These are phyloP conservation scores for Effrenium voratum DNA, from an alignment of 73 alveolate species.

Conservation along the genomic window DNA sequence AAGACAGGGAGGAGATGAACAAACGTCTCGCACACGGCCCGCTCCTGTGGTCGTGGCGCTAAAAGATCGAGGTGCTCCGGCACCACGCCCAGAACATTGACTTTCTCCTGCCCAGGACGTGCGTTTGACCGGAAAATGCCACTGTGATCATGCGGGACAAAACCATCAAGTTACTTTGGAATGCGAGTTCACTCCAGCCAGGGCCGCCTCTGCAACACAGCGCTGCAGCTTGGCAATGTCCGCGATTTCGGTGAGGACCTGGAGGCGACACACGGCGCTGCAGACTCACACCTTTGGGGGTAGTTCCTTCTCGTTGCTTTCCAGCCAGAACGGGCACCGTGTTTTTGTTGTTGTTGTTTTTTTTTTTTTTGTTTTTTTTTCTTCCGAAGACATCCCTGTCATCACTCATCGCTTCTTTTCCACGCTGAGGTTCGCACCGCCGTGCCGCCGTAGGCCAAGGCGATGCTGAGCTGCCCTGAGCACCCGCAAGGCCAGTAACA, in stretches of 20 bases:
- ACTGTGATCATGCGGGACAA: not conserved
- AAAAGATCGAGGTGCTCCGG: not conserved
- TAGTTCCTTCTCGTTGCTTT: no score
- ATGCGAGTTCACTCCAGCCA: no score
- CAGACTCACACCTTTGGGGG: no score
- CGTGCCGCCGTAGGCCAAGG: slow-evolving; percentile 28
- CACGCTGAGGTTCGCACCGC: no score
- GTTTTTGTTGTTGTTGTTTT: no score
- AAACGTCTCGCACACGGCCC: not conserved
- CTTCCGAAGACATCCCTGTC: no score
- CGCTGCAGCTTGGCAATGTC: slow-evolving; percentile 6
- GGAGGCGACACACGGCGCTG: not conserved
- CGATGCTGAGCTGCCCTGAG: slow-evolving; percentile 26
- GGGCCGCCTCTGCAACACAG: slow-evolving; percentile 4
- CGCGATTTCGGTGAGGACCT: not conserved
- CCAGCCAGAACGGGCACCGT: no score
- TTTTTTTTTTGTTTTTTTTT: no score
- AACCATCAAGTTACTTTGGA: not conserved
- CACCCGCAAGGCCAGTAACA: no score
- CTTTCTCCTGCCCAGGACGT: not conserved
- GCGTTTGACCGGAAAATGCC: not conserved
- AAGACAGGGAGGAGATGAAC: no score
- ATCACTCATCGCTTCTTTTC: no score
- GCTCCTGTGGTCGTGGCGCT: not conserved
- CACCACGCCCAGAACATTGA: slow-evolving; percentile 28